These are phyloP conservation scores for Yamadazyma kanchanaburiensis DNA, from an alignment of 1,139 yeast genomes.

Conservation along the genomic window DNA sequence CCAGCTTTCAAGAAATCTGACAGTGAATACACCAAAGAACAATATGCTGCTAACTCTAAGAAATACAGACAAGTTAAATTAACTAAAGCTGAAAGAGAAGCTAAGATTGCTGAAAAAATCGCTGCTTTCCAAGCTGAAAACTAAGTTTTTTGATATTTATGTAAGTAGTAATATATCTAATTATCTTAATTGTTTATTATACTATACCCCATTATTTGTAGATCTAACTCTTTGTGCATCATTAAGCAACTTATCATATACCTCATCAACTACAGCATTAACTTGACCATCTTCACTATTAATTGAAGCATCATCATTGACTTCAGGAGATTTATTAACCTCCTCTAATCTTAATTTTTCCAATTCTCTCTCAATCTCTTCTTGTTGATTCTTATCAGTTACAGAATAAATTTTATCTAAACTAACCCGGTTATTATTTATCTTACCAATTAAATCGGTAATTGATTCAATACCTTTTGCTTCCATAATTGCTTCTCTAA, in stretches of 20 bases:
- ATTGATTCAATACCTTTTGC: conserved; percentile 78
- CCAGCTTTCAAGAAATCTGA: conserved; percentile 89
- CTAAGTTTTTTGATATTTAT: conserved; percentile 20
- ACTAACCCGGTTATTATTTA: conserved; percentile 50
- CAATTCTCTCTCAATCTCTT: conserved; percentile 9
- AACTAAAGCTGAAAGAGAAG: conserved; percentile 89
- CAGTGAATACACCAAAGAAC: conserved; percentile 95
- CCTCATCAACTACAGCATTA: conserved; percentile 55
- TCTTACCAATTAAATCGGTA: conserved; percentile 64
- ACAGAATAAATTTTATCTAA: conserved; percentile 51
- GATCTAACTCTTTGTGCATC: conserved; percentile 65
- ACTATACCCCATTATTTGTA: conserved; percentile 9
- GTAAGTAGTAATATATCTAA: neutral
- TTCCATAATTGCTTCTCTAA: conserved; percentile 71
- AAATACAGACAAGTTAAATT: conserved; percentile 87
- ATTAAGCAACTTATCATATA: conserved; percentile 65
- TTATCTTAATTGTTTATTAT: neutral
- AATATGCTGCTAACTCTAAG: conserved; percentile 95
- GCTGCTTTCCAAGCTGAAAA: conserved; percentile 70
- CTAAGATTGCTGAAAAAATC: conserved; percentile 87
- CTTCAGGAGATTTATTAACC: conserved; percentile 5
- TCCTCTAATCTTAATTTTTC: conserved; percentile 10
- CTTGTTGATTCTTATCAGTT: conserved; percentile 12
- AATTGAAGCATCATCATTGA: conserved; percentile 27
- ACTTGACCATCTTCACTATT: conserved; percentile 25